phyloP scores from a whole-genome alignment of 2,329 filamentous ascomycete genomes.

The Diplodia corticola region DNA sequence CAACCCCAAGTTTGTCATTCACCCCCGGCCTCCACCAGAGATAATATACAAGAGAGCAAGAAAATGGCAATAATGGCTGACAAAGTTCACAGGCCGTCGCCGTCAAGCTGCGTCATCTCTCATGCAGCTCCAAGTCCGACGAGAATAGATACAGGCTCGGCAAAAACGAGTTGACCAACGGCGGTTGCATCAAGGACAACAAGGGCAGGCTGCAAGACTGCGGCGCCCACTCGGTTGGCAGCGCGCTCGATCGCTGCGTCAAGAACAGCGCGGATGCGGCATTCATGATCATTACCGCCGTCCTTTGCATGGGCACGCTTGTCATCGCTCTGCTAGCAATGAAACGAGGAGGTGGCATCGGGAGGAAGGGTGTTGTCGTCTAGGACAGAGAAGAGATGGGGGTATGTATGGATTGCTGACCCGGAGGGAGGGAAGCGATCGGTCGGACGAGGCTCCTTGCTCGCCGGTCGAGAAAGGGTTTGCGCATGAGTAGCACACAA shows the following conservation, averaged over 20 bases:
- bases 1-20: too few species aligned
- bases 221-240: not conserved
- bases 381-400: not conserved
- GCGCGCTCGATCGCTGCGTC: constrained; percentile 24
- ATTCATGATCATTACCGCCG: constrained; percentile 29
- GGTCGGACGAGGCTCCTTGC: too few species aligned
- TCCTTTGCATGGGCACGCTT: not conserved
- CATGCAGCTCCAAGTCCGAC: constrained; percentile 24
- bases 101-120: constrained; percentile 26
- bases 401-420: not conserved
- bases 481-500: not conserved
- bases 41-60: not conserved
- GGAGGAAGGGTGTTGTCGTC: constrained; percentile 21
- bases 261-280: constrained; percentile 28
- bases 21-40: not conserved
- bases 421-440: too few species aligned
- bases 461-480: not conserved
- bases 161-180: constrained; percentile 26
- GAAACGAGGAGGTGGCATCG: constrained; percentile 15
- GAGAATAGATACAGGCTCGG: not conserved
- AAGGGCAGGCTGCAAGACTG: not conserved
- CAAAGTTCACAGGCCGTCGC: constrained; percentile 26
- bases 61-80: not conserved
- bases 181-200: constrained; percentile 24
- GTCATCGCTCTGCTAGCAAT: constrained; percentile 17